Evolutionary conservation across 441 rosid species (phyloP).

Genomic region (Populus hybrid): DNA sequence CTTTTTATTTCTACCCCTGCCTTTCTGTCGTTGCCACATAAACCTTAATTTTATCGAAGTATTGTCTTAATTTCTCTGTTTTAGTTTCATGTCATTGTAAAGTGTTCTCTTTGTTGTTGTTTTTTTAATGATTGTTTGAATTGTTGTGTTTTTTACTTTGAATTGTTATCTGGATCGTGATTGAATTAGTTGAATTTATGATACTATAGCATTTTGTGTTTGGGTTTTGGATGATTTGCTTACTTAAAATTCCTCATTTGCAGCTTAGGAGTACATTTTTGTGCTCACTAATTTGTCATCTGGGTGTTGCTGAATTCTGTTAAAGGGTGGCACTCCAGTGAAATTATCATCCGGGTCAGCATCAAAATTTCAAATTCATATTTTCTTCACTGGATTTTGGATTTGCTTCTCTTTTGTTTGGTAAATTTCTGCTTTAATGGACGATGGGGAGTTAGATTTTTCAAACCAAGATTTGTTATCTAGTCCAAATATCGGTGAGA

Average conservation of each 20-base stretch:
- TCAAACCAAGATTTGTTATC: constrained; percentile 73
- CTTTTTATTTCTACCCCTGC: background rate
- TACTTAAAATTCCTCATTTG: background rate
- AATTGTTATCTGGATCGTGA: constrained; percentile 6
- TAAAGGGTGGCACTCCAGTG: background rate
- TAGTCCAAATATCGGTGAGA: constrained; percentile 48
- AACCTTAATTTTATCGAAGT: constrained; percentile 9
- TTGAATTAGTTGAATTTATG: constrained; percentile 8
- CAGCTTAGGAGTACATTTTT: constrained; percentile 3
- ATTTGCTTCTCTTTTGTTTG: background rate
- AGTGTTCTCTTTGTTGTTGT: background rate
- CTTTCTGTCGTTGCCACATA: background rate
- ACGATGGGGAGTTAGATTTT: constrained; percentile 89
- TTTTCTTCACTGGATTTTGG: background rate
- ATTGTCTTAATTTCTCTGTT: constrained; percentile 10
- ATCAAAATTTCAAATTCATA: constrained; percentile 2
- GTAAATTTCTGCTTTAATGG: constrained; percentile 42
- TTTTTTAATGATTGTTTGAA: background rate
- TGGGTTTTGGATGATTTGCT: constrained; percentile 7
- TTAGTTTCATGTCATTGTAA: background rate
- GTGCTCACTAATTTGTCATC: background rate
- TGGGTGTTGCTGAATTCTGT: constrained; percentile 1
- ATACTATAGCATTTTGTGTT: background rate
- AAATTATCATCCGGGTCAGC: constrained; percentile 15
- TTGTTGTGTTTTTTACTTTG: background rate